Conservation (phyloP, 2,329 filamentous ascomycete species). For the Anisogramma anomala region DNA sequence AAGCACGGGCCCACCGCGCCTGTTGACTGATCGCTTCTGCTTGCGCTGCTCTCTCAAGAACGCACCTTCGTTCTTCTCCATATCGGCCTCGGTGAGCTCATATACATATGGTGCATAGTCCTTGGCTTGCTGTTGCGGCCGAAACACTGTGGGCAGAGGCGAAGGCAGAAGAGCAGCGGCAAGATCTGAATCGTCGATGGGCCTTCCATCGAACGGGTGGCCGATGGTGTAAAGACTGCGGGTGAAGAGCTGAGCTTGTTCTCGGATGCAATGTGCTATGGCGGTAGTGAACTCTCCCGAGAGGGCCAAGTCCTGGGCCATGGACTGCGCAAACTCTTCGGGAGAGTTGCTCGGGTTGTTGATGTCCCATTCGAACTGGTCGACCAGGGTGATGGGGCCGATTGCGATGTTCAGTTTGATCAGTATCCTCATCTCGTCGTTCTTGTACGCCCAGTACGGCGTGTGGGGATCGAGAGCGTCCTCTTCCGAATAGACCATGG, state of each 20-base stretch:
- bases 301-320: slow-evolving; percentile 81
- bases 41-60: slow-evolving; percentile 88
- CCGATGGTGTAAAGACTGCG: slow-evolving; percentile 86
- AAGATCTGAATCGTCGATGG: slow-evolving; percentile 84
- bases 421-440: slow-evolving; percentile 95
- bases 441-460: slow-evolving; percentile 90
- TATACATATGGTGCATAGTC: slow-evolving; percentile 91
- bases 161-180: slow-evolving; percentile 75
- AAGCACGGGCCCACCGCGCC: slow-evolving; percentile 79
- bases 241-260: slow-evolving; percentile 90
- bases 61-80: slow-evolving; percentile 83
- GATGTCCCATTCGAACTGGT: slow-evolving; percentile 99
- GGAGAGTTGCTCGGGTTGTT: slow-evolving; percentile 90
- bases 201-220: slow-evolving; percentile 88
- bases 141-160: slow-evolving; percentile 71
- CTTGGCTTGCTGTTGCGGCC: slow-evolving; percentile 84
- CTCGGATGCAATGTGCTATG: slow-evolving; percentile 93
- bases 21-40: slow-evolving; percentile 90
- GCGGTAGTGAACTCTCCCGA: slow-evolving; percentile 94
- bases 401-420: slow-evolving; percentile 98
- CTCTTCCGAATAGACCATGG: slow-evolving; percentile 80
- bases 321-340: slow-evolving; percentile 82
- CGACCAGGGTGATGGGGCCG: slow-evolving; percentile 81
- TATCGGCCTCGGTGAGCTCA: slow-evolving; percentile 79
- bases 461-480: slow-evolving; percentile 81